phyloP scores from a whole-genome alignment of 805 yeast species.

The Cyberlindnera samutprakarnensis region DNA sequence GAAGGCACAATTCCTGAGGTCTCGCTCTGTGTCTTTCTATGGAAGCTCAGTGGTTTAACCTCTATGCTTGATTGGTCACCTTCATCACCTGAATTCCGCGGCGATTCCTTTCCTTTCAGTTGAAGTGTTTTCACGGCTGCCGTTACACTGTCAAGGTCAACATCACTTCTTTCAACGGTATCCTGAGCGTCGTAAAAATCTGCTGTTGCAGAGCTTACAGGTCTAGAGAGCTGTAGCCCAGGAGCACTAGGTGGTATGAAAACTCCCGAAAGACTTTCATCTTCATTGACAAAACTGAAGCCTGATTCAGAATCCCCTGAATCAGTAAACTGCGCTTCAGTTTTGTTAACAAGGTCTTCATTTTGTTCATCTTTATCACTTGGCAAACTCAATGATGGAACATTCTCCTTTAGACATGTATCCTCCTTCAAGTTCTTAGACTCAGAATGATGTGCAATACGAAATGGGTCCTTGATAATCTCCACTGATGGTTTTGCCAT shows the following conservation, averaged over 20 bases:
- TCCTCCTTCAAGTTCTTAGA: too few relatives aligned
- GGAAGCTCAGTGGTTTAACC: constrained; percentile 18
- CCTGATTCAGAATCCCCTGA: too few relatives aligned
- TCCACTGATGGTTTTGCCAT: constrained; percentile 1
- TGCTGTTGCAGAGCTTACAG: too few relatives aligned
- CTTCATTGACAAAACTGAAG: too few relatives aligned
- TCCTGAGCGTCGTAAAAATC: constrained; percentile 15
- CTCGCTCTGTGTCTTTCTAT: constrained; percentile 15
- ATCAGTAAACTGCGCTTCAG: too few relatives aligned
- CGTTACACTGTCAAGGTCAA: not conserved
- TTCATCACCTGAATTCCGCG: too few relatives aligned
- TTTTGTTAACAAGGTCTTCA: too few relatives aligned
- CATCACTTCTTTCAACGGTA: constrained; percentile 2
- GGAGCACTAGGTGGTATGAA: too few relatives aligned
- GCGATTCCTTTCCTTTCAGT: not conserved
- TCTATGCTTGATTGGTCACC: constrained; percentile 8
- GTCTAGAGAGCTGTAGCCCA: too few relatives aligned
- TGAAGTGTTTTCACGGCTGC: not conserved
- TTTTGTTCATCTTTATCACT: too few relatives aligned
- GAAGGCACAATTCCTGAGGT: constrained; percentile 5
- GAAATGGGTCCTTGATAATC: not conserved
- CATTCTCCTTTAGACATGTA: too few relatives aligned
- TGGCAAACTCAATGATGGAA: not conserved
- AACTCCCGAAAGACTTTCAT: too few relatives aligned
- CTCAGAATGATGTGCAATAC: not conserved